A percentile compares a stretch with the other conserved stretches of the same genome.
phyloP scores from a whole-genome alignment of 2,329 filamentous ascomycete species.

The Tolypocladium ovalisporum region DNA sequence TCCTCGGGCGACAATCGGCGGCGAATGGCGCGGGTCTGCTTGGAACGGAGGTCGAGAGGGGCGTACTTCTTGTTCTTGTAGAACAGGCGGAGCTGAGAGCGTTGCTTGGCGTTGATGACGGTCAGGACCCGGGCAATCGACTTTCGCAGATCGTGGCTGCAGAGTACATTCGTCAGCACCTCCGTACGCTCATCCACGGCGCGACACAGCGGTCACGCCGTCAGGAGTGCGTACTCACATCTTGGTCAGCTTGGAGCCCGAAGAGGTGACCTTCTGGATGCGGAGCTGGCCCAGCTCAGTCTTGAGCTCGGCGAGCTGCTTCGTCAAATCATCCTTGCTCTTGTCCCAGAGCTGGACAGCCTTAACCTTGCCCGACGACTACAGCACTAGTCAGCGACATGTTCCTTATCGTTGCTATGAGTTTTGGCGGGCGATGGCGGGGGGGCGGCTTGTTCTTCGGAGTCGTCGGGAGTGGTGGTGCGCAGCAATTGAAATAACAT shows the following conservation, averaged over 20 bases:
- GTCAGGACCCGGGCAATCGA: constrained; percentile 98
- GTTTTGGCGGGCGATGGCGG: neutral
- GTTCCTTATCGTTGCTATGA: constrained; percentile 6
- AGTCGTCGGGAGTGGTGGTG: neutral
- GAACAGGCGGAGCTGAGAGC: constrained; percentile 94
- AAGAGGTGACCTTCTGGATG: constrained; percentile 97
- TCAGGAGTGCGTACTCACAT: constrained; percentile 53
- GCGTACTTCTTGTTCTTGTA: constrained; percentile 99
- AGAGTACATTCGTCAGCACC: constrained; percentile 13
- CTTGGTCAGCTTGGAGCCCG: constrained; percentile 91
- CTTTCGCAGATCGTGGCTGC: constrained; percentile 97
- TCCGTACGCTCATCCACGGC: neutral
- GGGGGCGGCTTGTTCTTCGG: neutral
- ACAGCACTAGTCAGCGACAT: constrained; percentile 17
- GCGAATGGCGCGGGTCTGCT: constrained; percentile 97
- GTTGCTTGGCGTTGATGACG: constrained; percentile 99
- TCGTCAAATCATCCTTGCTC: constrained; percentile 96
- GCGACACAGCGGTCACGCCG: neutral
- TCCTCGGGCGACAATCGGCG: constrained; percentile 91
- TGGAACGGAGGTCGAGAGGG: constrained; percentile 94
- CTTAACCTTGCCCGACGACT: constrained; percentile 67
- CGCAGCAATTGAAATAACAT: neutral
- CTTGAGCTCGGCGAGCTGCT: constrained; percentile 93
- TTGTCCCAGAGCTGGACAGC: constrained; percentile 95
- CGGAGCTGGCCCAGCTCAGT: constrained; percentile 90